phyloP scores from a whole-genome alignment of 192 early-diverging fungal species.

The Coemansia nantahalensis region DNA sequence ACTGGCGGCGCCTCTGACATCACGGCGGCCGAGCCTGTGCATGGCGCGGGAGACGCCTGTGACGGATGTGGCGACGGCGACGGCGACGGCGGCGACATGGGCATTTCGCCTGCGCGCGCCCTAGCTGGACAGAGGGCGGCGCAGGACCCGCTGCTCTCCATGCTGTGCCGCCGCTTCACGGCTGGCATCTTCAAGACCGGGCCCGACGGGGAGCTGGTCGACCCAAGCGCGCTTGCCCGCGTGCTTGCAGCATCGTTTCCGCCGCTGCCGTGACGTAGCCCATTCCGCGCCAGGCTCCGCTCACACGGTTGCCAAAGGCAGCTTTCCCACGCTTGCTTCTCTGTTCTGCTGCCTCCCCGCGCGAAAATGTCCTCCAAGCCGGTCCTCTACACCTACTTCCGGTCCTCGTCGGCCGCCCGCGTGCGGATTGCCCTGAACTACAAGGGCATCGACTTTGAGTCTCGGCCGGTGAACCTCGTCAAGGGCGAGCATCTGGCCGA shows the following conservation, averaged over 20 bases:
- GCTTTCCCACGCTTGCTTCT: background rate
- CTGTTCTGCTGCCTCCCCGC: background rate
- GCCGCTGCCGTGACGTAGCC: background rate
- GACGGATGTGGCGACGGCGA: background rate
- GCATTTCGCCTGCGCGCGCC: conserved; percentile 14
- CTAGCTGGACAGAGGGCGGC: conserved; percentile 30
- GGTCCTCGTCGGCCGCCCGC: conserved; percentile 73
- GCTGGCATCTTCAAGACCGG: conserved; percentile 37
- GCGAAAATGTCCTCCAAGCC: conserved; percentile 19
- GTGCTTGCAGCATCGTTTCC: conserved; percentile 44
- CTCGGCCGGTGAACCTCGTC: conserved; percentile 64
- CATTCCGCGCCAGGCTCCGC: background rate
- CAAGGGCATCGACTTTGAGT: conserved; percentile 75
- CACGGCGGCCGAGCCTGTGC: conserved; percentile 7
- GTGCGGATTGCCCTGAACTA: conserved; percentile 70
- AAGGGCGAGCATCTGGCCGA: conserved; percentile 67
- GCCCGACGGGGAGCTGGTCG: conserved; percentile 25
- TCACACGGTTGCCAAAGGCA: background rate
- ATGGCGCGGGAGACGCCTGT: background rate
- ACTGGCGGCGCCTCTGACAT: conserved; percentile 14
- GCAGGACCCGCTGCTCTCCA: conserved; percentile 29
- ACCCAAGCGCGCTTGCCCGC: conserved; percentile 22
- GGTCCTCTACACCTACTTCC: conserved; percentile 73
- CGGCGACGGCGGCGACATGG: conserved; percentile 13
- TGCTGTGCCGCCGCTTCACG: conserved; percentile 28